These are phyloP conservation scores for Phytophthora ohioensis DNA, from an alignment of 352 stramenopile genomes.

Conservation along the genomic window DNA sequence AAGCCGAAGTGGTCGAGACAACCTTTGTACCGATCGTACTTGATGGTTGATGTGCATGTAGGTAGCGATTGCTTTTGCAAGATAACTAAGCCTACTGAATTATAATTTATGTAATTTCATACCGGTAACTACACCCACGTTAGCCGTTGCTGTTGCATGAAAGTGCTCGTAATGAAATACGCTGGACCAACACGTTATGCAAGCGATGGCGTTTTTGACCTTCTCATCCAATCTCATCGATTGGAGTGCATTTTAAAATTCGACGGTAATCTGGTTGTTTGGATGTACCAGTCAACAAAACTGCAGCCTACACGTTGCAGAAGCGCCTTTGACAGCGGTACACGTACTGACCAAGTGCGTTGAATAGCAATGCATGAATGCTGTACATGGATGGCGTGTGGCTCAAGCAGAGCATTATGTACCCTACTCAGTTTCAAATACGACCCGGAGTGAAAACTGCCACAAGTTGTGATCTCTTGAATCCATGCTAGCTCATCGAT, in stretches of 20 bases:
- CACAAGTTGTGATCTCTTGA: not conserved
- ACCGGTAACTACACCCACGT: too few species aligned
- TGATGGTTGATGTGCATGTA: not conserved
- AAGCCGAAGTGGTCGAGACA: slow-evolving; percentile 13
- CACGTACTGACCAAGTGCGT: too few species aligned
- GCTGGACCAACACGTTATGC: too few species aligned
- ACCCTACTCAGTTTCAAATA: not conserved
- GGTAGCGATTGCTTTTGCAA: not conserved
- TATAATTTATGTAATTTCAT: not conserved
- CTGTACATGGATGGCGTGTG: not conserved
- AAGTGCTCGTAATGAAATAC: too few species aligned
- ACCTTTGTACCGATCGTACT: not conserved
- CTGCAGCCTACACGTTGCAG: too few species aligned
- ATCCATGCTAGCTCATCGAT: not conserved
- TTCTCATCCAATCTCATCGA: not conserved
- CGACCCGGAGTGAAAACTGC: not conserved
- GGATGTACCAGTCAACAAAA: not conserved
- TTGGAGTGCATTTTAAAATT: not conserved
- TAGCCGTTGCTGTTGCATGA: too few species aligned
- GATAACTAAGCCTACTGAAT: not conserved
- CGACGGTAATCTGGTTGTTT: not conserved
- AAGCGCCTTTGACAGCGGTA: too few species aligned
- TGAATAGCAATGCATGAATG: too few species aligned
- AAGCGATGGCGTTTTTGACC: too few species aligned
- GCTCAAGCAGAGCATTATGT: not conserved